Percentiles rank a stretch among this genome's conserved stretches.
Evolutionary conservation across 2,329 filamentous ascomycete genomes (phyloP).

Genomic region (Fusarium vanettenii): DNA sequence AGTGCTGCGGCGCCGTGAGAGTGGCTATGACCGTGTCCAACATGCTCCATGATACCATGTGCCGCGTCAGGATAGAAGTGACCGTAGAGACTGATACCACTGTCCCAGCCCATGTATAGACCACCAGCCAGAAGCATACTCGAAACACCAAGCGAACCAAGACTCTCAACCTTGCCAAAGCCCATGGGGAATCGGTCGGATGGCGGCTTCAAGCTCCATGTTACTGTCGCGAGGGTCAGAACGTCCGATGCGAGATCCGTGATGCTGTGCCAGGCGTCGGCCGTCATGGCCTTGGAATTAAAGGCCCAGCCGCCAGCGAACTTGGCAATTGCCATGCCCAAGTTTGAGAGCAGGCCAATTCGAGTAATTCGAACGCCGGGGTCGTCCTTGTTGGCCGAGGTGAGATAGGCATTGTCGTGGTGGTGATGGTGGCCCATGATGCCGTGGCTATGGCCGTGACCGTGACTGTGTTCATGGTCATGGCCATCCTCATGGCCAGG

Average conservation of each 20-base stretch:
- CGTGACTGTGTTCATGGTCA: slow-evolving; percentile 37
- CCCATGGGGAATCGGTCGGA: slow-evolving; percentile 87
- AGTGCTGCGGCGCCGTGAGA: slow-evolving; percentile 60
- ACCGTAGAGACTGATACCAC: slow-evolving; percentile 73
- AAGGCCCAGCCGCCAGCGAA: slow-evolving; percentile 93
- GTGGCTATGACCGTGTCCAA: slow-evolving; percentile 73
- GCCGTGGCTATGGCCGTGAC: slow-evolving; percentile 37
- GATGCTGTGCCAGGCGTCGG: slow-evolving; percentile 94
- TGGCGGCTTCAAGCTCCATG: slow-evolving; percentile 89
- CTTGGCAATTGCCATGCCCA: slow-evolving; percentile 94
- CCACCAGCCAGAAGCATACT: slow-evolving; percentile 90
- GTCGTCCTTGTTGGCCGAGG: slow-evolving; percentile 83
- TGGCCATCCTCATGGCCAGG: slow-evolving; percentile 31
- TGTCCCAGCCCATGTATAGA: slow-evolving; percentile 89
- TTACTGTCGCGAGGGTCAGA: slow-evolving; percentile 92
- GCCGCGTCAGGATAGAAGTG: slow-evolving; percentile 78
- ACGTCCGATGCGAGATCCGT: slow-evolving; percentile 96
- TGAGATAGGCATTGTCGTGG: slow-evolving; percentile 92
- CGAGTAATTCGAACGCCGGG: slow-evolving; percentile 74
- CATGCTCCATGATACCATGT: slow-evolving; percentile 72
- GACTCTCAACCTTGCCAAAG: slow-evolving; percentile 97
- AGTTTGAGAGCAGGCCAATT: slow-evolving; percentile 78
- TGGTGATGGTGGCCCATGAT: slow-evolving; percentile 75
- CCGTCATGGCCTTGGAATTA: slow-evolving; percentile 92
- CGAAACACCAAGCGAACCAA: slow-evolving; percentile 93